Conservation (phyloP, 441 rosid genomes). For the Theobroma grandiflorum region DNA sequence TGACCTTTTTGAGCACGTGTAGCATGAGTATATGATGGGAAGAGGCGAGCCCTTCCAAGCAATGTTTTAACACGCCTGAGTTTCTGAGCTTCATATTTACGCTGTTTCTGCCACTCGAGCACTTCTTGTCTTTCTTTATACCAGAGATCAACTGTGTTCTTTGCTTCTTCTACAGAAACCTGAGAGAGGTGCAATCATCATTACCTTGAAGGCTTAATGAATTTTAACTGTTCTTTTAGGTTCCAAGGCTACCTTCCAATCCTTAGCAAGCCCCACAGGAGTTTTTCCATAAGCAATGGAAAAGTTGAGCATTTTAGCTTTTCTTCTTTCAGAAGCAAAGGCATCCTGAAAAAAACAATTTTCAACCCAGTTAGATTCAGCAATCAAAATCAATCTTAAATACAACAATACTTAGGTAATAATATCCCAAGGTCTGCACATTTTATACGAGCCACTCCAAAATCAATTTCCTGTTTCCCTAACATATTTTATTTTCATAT, state of each 20-base stretch:
- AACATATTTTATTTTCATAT: neutral
- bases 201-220: conserved; percentile 25
- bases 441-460: neutral
- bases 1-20: conserved; percentile 67
- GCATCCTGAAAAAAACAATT: conserved; percentile 70
- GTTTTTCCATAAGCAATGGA: conserved; percentile 99
- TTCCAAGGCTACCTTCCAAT: conserved; percentile 87
- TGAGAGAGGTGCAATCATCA: conserved; percentile 33
- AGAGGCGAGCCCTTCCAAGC: conserved; percentile 87
- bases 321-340: conserved; percentile 93
- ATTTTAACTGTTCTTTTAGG: conserved; percentile 21
- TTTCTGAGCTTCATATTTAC: conserved; percentile 70
- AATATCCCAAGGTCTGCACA: conserved; percentile 2
- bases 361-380: conserved; percentile 26
- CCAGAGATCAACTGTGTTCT: conserved; percentile 89
- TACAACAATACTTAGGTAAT: neutral
- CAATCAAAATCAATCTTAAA: conserved; percentile 19
- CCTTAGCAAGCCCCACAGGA: conserved; percentile 86
- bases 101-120: conserved; percentile 81
- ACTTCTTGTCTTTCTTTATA: conserved; percentile 92
- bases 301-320: conserved; percentile 98
- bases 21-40: conserved; percentile 55
- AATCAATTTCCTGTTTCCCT: neutral
- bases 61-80: conserved; percentile 72
- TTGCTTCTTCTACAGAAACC: conserved; percentile 92